Base-by-base conservation (phyloP, 192 early-diverging fungal species). In the Entrophospora sp. region DNA sequence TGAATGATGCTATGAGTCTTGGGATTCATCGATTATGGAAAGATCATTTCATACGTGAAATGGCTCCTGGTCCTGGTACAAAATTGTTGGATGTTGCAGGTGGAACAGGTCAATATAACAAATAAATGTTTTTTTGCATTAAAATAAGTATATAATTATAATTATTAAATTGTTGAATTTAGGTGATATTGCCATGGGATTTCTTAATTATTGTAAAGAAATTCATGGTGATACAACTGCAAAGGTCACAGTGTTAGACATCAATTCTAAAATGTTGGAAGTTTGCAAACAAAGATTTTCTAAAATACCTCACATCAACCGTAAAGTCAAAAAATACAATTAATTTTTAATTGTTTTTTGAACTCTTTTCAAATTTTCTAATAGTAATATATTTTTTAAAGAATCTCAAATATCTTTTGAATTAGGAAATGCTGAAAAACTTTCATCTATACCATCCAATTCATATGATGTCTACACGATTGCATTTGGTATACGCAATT, bases 401-500 rank as follows among this genome's bases (percentile, higher is more conserved):
- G 81, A 82, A 5, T 72, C 72, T 7, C 83, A 92, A 58, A 81
- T 92, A 7, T 67, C 71, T 3, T 95, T 94, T 69, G 73, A 82
- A 36, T 89, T 89, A 16, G 92, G 92, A 30, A 96, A 98, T 67
- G 96, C 96, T 12, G 94, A 98, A 74, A 72, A 87, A 30, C 76
- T 98, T 48, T 82, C 75, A 16, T 73, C 79, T 30, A 84, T 97
- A 42, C 77, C 85, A 5, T 83, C 87, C 69, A 80, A 85, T 30
- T 86, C 87, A 12, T 83, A 92, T 48, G 96, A 99, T 71, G 88
- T 86, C 1, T 99, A 96, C 71, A 93, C 95, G 2, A 99, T 99
- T 61, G 94, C 96, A 24, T 97, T 97, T 77, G 96, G 96, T 20
- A 99, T 99, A 67, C 85, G 95, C 66, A 99, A 99, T 75, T 94